Evolutionary conservation across 768 basidiomycete species (phyloP).

Genomic region (Myochromella boudieri): DNA sequence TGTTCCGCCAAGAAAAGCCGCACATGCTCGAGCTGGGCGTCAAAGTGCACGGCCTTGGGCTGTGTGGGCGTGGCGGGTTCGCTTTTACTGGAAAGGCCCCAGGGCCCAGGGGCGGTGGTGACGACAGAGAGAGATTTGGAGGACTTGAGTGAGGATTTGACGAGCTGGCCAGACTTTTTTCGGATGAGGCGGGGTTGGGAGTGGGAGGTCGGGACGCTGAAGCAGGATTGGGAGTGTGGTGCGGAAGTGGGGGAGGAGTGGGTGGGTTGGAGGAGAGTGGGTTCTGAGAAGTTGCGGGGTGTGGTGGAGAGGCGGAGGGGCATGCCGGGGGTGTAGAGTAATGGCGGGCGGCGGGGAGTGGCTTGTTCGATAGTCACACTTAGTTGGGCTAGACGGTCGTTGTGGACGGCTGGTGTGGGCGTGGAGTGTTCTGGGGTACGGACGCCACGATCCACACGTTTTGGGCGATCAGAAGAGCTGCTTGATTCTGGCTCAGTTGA

Average conservation of each 20-base stretch:
- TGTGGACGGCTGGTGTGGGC: conserved; percentile 35
- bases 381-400: conserved; percentile 15
- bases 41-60: conserved; percentile 90
- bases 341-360: conserved; percentile 16
- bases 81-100: conserved; percentile 60
- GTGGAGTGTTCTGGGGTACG: conserved; percentile 39
- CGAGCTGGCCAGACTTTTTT: conserved; percentile 93
- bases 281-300: conserved; percentile 29
- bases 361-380: conserved; percentile 1
- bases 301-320: conserved; percentile 31
- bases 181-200: conserved; percentile 55
- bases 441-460: conserved; percentile 31
- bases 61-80: conserved; percentile 80
- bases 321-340: conserved; percentile 41
- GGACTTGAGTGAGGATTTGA: conserved; percentile 88
- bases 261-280: conserved; percentile 22
- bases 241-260: conserved; percentile 24
- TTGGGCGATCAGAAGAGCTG: conserved; percentile 38
- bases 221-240: conserved; percentile 10
- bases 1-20: conserved; percentile 95
- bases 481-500: conserved; percentile 28
- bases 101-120: conserved; percentile 41
- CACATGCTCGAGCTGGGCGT: conserved; percentile 88
- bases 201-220: too few relatives aligned
- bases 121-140: conserved; percentile 57